A percentile compares a stretch with the other conserved stretches of the same genome.
These are phyloP conservation scores for Neospora caninum DNA, from an alignment of 169 alveolate species.

Conservation along the genomic window DNA sequence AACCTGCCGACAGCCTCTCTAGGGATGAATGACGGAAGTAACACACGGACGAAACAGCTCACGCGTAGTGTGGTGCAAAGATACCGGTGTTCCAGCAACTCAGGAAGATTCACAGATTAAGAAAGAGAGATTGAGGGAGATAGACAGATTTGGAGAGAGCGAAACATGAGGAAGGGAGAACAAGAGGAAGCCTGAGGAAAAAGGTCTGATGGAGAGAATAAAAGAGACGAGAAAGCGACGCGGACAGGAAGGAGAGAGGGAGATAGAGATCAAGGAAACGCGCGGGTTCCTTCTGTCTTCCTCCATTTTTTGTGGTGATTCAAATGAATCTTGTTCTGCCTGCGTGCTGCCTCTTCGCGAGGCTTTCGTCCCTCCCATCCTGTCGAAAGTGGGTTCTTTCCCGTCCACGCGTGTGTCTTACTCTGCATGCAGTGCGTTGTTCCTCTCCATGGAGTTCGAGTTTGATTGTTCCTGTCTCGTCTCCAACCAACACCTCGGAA, in stretches of 20 bases:
- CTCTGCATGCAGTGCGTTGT: conserved; percentile 20
- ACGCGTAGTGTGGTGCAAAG: neutral
- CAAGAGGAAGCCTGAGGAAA: neutral
- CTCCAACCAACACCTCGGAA: neutral
- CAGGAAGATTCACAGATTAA: neutral
- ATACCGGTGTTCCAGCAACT: no score
- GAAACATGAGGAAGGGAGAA: neutral
- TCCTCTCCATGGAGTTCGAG: neutral
- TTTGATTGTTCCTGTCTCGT: conserved; percentile 3
- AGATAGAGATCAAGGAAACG: neutral
- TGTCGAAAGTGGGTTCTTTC: neutral
- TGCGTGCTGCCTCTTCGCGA: no score
- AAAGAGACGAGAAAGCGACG: neutral
- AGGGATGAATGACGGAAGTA: neutral
- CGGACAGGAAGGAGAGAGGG: neutral
- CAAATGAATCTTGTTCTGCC: no score
- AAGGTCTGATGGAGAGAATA: neutral
- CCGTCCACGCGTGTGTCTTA: neutral
- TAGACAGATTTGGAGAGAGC: neutral
- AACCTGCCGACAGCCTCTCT: neutral
- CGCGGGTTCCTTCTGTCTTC: neutral
- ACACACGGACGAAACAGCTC: neutral
- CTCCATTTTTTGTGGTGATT: no score
- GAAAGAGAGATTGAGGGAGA: neutral
- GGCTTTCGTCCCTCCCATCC: neutral